Base-by-base conservation (phyloP, 1,284 basidiomycete species). In the Fomitiporia mediterranea region DNA sequence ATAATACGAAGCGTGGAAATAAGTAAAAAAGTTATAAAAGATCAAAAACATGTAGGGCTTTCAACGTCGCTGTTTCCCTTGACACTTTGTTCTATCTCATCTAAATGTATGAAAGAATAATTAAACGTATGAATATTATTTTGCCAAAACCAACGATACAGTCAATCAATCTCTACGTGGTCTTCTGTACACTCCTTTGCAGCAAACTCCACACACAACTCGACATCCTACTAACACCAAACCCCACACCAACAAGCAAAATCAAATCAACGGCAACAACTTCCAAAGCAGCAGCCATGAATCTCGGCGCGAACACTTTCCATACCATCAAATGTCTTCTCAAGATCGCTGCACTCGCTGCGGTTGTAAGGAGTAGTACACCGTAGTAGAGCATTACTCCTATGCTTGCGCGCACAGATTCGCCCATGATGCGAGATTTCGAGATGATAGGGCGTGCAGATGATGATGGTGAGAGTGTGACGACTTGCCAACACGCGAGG, bases 231-330 rank as follows among this genome's bases (percentile, higher is more conserved):
- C 62, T 56, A 21, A 70, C 67, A 3, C 70, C 78, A 11, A 76
- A 53, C 2, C 67, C 69, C 17, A 77, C 65, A 0, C 81, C 83
- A 15, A 85, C 30, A 37, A 87, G 46, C 15, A 83, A 72, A 2
- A 73, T 83, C 0, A 79, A 38, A 68, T 89, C 86, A 1, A 84
- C 76, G 2, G 74, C 75, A 3, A 82, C 35, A 28, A 87, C 62
- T 15, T 73, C 73, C 2, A 75, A 67, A 0, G 79, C 89, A 0
- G 82, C 87, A 13, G 83, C 69, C 86, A 98, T 95, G 68, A 95
- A 96, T 58, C 95, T 75, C 51, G 97, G 97, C 28, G 94, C 94
- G 68, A 98, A 99, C 4, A 98, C 87, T 72, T 98, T 98, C 94
- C 96, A 99, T 35, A 98, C 94, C 95, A 99, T 98, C 62, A 99